Conservation (phyloP, 768 basidiomycete species). For the Asterophora lycoperdoides region DNA sequence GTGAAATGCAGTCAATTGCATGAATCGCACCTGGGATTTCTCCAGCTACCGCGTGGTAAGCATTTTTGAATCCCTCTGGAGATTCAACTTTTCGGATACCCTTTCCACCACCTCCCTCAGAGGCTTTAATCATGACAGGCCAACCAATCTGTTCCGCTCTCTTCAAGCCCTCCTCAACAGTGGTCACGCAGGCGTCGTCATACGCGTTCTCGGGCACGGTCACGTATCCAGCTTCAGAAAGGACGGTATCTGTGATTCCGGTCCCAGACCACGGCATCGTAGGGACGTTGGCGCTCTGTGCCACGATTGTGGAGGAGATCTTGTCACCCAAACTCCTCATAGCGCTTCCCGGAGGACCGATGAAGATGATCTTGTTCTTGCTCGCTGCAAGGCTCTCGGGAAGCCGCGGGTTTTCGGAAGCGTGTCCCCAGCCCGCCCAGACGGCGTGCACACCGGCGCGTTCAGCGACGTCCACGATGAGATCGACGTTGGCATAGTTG, state of each 20-base stretch:
- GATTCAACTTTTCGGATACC: conserved; percentile 94
- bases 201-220: conserved; percentile 93
- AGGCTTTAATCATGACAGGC: conserved; percentile 99
- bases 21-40: conserved; percentile 84
- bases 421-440: conserved; percentile 99
- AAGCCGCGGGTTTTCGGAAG: conserved; percentile 95
- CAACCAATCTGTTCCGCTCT: conserved; percentile 88
- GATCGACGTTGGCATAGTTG: conserved; percentile 99
- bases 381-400: conserved; percentile 90
- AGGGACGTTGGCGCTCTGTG: conserved; percentile 92
- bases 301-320: conserved; percentile 99
- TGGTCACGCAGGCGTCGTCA: conserved; percentile 79
- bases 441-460: conserved; percentile 97
- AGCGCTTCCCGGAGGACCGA: conserved; percentile 96
- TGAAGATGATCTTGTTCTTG: conserved; percentile 97
- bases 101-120: conserved; percentile 98
- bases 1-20: conserved; percentile 9
- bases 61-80: conserved; percentile 86
- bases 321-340: conserved; percentile 99
- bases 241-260: conserved; percentile 81
- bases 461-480: conserved; percentile 97
- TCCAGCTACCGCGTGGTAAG: conserved; percentile 88
- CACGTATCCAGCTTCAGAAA: conserved; percentile 86
- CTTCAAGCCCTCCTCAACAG: conserved; percentile 80
- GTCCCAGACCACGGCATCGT: conserved; percentile 99